Base-by-base conservation (phyloP, 768 basidiomycete species). In the Phlegmacium glaucopus region DNA sequence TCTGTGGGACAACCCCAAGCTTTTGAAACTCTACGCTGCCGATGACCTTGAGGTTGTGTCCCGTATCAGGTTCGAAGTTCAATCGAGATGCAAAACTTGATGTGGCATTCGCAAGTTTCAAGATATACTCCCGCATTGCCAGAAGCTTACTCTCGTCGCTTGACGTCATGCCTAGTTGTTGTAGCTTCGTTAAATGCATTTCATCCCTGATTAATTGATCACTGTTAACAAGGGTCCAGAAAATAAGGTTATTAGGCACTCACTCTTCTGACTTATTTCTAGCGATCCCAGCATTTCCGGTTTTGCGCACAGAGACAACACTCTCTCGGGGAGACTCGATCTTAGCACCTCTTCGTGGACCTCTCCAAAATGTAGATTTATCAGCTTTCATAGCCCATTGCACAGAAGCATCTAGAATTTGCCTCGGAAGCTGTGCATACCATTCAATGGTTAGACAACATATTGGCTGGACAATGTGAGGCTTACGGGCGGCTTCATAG, bases 361-460 rank as follows among this genome's bases (percentile, higher is more conserved):
- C 73, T 51, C 77, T 75, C 93, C 93, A 94, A 61, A 92, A 95
- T 8, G 76, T 75, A 0, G 83, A 80, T 54, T 85, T 87, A 17
- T 92, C 87, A 1, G 84, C 76, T 56, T 83, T 89, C 77, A 86
- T 84, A 0, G 94, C 94, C 90, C 94, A 96, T 36, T 83, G 75
- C 13, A 94, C 77, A 0, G 91, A 86, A 0, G 90, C 83, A 52
- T 94, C 90, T 47, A 95, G 83, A 26, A 94, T 82, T 42, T 84
- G 79, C 37, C 94, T 73, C 16, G 71, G 60, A 36, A 75, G 62
- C 74, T 53, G 81, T 60, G 17, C 79, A 45, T 18, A 39, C 8
- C 13, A 9, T 29, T 81, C 15, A 27, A 42, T 28, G 30, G 12
- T 26, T 18, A 36, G 46, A 37, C 50, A 41, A 45, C 25, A 41